Evolutionary conservation across 2,329 filamentous ascomycete species (phyloP).

Genomic region (Trichoderma atroviride): DNA sequence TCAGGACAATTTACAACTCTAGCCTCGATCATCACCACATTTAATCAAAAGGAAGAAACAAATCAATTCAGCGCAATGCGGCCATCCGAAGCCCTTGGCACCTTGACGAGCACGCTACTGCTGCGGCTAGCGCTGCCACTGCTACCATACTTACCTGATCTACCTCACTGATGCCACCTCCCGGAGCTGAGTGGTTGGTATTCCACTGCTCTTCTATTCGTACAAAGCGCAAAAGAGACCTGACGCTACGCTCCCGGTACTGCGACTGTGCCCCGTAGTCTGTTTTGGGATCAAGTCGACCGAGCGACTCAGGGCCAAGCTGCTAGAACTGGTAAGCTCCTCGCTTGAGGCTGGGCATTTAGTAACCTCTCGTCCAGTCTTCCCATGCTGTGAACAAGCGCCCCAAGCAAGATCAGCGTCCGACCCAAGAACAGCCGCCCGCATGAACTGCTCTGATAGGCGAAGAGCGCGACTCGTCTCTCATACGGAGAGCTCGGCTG

Average conservation of each 20-base stretch:
- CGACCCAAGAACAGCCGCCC: slow-evolving; percentile 3
- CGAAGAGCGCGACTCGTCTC: slow-evolving; percentile 10
- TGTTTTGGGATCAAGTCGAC: neutral
- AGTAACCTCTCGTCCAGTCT: slow-evolving; percentile 6
- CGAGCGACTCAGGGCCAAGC: neutral
- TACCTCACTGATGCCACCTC: neutral
- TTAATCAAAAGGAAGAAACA: neutral
- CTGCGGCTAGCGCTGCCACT: neutral
- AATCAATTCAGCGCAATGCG: neutral
- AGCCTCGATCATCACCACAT: neutral
- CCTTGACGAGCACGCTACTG: neutral
- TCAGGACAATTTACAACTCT: neutral
- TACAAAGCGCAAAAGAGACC: neutral
- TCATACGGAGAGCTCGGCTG: neutral
- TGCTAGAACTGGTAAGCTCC: neutral
- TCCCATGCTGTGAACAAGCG: neutral
- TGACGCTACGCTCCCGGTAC: slow-evolving; percentile 8
- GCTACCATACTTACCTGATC: slow-evolving; percentile 8
- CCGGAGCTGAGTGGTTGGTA: slow-evolving; percentile 6
- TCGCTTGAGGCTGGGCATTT: slow-evolving; percentile 12
- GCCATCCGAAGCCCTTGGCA: neutral
- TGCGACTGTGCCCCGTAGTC: neutral
- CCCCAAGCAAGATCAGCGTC: neutral
- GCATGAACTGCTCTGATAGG: slow-evolving; percentile 7
- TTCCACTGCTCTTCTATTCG: neutral